phyloP scores from a whole-genome alignment of 208 protist species.

The Leishmania tarentolae region DNA sequence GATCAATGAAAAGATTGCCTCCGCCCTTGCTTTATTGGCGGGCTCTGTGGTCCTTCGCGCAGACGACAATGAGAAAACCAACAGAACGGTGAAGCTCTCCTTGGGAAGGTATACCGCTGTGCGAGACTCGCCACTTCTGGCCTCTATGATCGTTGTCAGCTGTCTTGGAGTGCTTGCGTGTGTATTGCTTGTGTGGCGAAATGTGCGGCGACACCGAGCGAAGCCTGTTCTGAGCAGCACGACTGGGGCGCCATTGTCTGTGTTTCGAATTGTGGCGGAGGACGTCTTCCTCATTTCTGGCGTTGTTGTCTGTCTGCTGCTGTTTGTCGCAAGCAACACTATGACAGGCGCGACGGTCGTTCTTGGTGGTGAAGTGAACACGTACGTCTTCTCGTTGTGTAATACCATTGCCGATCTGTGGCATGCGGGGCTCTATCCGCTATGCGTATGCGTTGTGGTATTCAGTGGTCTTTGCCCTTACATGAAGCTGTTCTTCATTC shows the following conservation, averaged over 20 bases:
- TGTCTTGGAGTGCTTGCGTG: not conserved
- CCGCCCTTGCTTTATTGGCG: not conserved
- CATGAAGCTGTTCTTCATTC: slow-evolving; percentile 83
- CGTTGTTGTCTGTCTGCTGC: slow-evolving; percentile 25
- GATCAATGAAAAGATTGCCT: slow-evolving; percentile 16
- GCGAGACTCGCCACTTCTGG: slow-evolving; percentile 4
- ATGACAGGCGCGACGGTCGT: slow-evolving; percentile 55
- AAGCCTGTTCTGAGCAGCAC: slow-evolving; percentile 19
- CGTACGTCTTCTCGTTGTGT: slow-evolving; percentile 85
- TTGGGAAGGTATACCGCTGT: slow-evolving; percentile 16
- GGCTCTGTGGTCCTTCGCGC: not conserved
- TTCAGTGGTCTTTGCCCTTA: slow-evolving; percentile 96
- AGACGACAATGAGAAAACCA: not conserved
- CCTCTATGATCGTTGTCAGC: slow-evolving; percentile 1
- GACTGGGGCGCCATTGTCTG: slow-evolving; percentile 23
- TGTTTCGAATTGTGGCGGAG: slow-evolving; percentile 40
- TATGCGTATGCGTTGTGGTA: slow-evolving; percentile 87
- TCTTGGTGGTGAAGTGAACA: slow-evolving; percentile 40
- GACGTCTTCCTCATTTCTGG: slow-evolving; percentile 42
- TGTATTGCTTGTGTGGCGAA: slow-evolving; percentile 15
- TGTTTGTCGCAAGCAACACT: slow-evolving; percentile 62
- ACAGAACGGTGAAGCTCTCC: slow-evolving; percentile 4
- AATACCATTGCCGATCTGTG: slow-evolving; percentile 89
- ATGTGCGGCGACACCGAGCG: slow-evolving; percentile 16
- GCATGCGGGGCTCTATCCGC: slow-evolving; percentile 68